Evolutionary conservation across 176 grass and related monocot genomes (phyloP).

Genomic region (Oryza coarctata): DNA sequence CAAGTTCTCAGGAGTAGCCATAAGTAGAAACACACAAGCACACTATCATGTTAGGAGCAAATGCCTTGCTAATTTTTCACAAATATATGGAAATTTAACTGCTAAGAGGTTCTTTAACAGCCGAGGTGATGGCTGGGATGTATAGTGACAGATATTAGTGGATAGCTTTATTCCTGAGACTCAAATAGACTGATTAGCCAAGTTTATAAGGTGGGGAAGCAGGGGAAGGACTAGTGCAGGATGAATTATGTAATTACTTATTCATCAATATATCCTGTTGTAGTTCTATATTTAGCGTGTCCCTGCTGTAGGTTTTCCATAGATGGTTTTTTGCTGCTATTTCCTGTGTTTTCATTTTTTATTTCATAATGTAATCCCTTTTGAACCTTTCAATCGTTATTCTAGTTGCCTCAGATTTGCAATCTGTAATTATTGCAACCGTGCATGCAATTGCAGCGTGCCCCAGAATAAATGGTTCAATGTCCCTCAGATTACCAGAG

Average conservation of each 20-base stretch:
- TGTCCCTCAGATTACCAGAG: conserved; percentile 2
- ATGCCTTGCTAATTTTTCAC: conserved; percentile 69
- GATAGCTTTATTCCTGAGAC: neutral
- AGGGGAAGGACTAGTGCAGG: neutral
- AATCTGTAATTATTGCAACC: neutral
- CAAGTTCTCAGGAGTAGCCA: conserved; percentile 86
- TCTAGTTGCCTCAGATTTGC: neutral
- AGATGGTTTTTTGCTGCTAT: neutral
- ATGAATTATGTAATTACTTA: neutral
- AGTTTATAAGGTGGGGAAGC: conserved; percentile 16
- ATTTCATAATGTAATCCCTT: neutral
- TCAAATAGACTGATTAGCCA: conserved; percentile 12
- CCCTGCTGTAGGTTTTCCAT: neutral
- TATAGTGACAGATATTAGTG: conserved; percentile 36
- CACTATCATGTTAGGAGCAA: conserved; percentile 79
- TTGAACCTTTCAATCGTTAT: neutral
- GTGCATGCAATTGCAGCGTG: conserved; percentile 1
- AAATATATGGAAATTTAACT: conserved; percentile 75
- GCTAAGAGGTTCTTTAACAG: conserved; percentile 57
- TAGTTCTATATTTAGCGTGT: conserved; percentile 3
- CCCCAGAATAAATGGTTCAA: neutral
- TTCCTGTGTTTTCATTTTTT: neutral
- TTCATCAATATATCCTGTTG: neutral
- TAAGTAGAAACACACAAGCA: conserved; percentile 67
- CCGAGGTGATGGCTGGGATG: conserved; percentile 82